Evolutionary conservation across 768 basidiomycete genomes (phyloP).

Genomic region (Lenzites betulinus): DNA sequence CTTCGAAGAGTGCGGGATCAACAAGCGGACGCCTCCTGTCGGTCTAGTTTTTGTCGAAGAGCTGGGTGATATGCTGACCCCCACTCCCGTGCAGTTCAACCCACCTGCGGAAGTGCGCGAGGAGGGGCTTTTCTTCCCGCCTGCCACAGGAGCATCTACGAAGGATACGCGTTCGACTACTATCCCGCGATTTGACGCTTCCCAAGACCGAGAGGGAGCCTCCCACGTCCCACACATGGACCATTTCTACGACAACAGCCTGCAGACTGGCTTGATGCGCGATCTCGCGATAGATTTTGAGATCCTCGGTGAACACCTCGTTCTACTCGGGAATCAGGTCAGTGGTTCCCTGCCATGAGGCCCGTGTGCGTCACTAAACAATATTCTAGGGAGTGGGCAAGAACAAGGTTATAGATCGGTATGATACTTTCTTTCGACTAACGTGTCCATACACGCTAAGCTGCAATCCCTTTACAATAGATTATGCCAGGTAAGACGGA

Average conservation of each 20-base stretch:
- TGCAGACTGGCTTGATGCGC: constrained; percentile 67
- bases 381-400: constrained; percentile 60
- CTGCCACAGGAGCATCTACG: constrained; percentile 36
- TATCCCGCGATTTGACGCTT: constrained; percentile 52
- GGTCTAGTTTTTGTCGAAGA: constrained; percentile 4
- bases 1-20: constrained; percentile 52
- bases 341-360: not conserved
- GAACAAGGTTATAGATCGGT: constrained; percentile 70
- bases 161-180: constrained; percentile 34
- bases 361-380: not conserved
- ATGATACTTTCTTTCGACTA: constrained; percentile 25
- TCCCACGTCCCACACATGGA: constrained; percentile 70
- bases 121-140: constrained; percentile 49
- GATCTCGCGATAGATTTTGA: constrained; percentile 66
- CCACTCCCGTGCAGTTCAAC: constrained; percentile 42
- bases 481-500: constrained; percentile 53
- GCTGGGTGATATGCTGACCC: not conserved
- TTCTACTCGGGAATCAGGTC: constrained; percentile 69
- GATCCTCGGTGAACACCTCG: constrained; percentile 61
- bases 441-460: too few relatives aligned
- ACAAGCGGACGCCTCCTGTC: constrained; percentile 45
- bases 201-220: constrained; percentile 54
- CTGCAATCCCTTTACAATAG: constrained; percentile 27
- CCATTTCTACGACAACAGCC: constrained; percentile 69
- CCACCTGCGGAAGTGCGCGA: constrained; percentile 46